Conservation (phyloP, 1,284 basidiomycete genomes). For the Phellinidium pouzarii region DNA sequence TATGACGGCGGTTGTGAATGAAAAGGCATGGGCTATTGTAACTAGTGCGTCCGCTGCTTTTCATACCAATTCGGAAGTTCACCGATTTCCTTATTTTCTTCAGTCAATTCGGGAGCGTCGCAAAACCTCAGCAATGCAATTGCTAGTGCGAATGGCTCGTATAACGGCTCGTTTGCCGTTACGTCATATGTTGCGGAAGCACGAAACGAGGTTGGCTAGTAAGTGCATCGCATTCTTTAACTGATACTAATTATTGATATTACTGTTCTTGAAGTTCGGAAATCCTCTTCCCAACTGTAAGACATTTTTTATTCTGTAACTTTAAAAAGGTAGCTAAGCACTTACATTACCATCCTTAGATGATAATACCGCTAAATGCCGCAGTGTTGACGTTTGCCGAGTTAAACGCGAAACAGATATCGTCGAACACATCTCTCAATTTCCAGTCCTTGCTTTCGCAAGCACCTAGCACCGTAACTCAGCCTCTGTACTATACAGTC, state of each 20-base stretch:
- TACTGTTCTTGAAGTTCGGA: too few species aligned
- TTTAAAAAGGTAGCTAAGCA: too few species aligned
- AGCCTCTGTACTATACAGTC: slow-evolving; percentile 44
- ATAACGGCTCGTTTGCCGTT: slow-evolving; percentile 32
- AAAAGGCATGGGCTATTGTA: slow-evolving; percentile 31
- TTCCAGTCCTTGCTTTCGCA: slow-evolving; percentile 33
- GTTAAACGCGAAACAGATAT: slow-evolving; percentile 7
- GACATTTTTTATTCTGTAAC: too few species aligned
- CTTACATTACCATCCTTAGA: slow-evolving; percentile 21
- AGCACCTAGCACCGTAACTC: slow-evolving; percentile 53
- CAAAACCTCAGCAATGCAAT: slow-evolving; percentile 29
- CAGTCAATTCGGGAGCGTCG: slow-evolving; percentile 38
- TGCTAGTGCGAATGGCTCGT: slow-evolving; percentile 26
- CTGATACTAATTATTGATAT: too few species aligned
- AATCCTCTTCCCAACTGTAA: too few species aligned
- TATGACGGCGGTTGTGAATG: slow-evolving; percentile 26
- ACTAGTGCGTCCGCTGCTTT: slow-evolving; percentile 28
- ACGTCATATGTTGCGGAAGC: slow-evolving; percentile 30
- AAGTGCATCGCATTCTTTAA: slow-evolving; percentile 20
- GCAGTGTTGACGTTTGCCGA: slow-evolving; percentile 34
- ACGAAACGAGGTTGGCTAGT: slow-evolving; percentile 46
- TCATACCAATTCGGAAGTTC: slow-evolving; percentile 34
- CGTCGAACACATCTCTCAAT: slow-evolving; percentile 29
- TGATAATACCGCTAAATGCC: neutral
- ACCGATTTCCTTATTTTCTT: slow-evolving; percentile 6